A percentile compares a stretch with the other conserved stretches of the same genome.
Evolutionary conservation across 2,329 filamentous ascomycete species (phyloP).

Genomic region (Cordyceps javanica): DNA sequence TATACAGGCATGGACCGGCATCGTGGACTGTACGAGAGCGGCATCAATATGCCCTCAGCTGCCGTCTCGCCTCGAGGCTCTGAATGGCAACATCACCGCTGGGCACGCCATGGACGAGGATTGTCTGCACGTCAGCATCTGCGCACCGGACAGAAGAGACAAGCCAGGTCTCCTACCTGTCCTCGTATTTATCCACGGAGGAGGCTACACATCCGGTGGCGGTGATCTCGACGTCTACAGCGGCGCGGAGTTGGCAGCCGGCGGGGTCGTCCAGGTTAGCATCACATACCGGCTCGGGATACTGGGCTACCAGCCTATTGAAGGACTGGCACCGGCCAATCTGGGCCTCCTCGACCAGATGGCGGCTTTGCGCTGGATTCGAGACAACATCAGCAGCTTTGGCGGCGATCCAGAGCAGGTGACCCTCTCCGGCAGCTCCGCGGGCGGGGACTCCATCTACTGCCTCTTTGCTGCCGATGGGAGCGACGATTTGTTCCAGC

Average conservation of each 20-base stretch:
- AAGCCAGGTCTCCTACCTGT: slow-evolving; percentile 17
- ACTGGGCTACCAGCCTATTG: slow-evolving; percentile 28
- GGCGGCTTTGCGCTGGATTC: slow-evolving; percentile 53
- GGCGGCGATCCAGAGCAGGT: slow-evolving; percentile 59
- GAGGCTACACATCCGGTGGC: slow-evolving; percentile 16
- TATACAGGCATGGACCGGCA: slow-evolving; percentile 1
- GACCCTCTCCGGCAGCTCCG: slow-evolving; percentile 57
- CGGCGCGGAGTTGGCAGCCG: slow-evolving; percentile 8
- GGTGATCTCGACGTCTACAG: slow-evolving; percentile 14
- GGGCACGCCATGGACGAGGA: slow-evolving; percentile 14
- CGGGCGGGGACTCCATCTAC: slow-evolving; percentile 45
- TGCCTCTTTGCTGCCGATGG: slow-evolving; percentile 13
- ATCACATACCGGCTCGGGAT: slow-evolving; percentile 30
- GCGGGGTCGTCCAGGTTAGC: slow-evolving; percentile 22
- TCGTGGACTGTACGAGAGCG: slow-evolving; percentile 14
- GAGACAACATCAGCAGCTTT: slow-evolving; percentile 57
- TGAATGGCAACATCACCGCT: slow-evolving; percentile 12
- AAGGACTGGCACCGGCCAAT: slow-evolving; percentile 32
- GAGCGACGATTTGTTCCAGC: slow-evolving; percentile 13
- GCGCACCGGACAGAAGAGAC: neutral
- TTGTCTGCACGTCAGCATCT: slow-evolving; percentile 15
- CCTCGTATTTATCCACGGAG: slow-evolving; percentile 23
- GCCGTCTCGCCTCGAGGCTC: slow-evolving; percentile 13
- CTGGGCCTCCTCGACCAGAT: slow-evolving; percentile 55
- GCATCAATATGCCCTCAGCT: slow-evolving; percentile 17